Conservation (phyloP, 1,284 basidiomycete species). For the Schizopora paradoxa region DNA sequence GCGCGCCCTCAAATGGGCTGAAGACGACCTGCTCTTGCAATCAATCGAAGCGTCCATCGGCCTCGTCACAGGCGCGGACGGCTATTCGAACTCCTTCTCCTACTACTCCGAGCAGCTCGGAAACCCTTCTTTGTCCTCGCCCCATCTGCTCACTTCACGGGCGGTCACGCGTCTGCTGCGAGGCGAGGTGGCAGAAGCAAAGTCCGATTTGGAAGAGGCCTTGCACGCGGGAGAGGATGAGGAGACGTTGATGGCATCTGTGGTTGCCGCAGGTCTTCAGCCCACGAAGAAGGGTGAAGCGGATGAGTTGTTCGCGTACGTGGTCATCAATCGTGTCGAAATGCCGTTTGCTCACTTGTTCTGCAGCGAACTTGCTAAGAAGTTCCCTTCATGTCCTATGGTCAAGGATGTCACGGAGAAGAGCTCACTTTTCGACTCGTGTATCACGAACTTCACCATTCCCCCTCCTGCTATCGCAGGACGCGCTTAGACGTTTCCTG, state of each 20-base stretch:
- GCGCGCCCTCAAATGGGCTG: conserved; percentile 77
- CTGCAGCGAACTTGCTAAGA: conserved; percentile 49
- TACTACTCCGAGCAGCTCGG: conserved; percentile 92
- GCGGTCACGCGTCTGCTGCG: conserved; percentile 80
- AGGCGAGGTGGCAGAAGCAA: conserved; percentile 77
- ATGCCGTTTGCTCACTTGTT: conserved; percentile 14
- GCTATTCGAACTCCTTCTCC: conserved; percentile 67
- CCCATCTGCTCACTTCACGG: conserved; percentile 74
- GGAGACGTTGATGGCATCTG: conserved; percentile 67
- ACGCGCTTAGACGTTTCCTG: conserved; percentile 22
- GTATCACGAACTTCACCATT: conserved; percentile 58
- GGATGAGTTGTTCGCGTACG: conserved; percentile 67
- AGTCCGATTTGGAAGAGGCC: conserved; percentile 81
- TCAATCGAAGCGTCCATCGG: conserved; percentile 86
- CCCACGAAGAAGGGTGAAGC: conserved; percentile 52
- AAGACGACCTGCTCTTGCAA: conserved; percentile 86
- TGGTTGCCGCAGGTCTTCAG: conserved; percentile 62
- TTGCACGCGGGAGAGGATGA: conserved; percentile 48
- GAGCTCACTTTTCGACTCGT: conserved; percentile 65
- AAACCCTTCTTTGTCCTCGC: conserved; percentile 74
- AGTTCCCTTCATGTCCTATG: conserved; percentile 63
- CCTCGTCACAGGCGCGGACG: conserved; percentile 73
- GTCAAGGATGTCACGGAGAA: conserved; percentile 60
- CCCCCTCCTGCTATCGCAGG: conserved; percentile 45
- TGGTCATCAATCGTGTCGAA: conserved; percentile 18